phyloP scores from a whole-genome alignment of 164 flowering plant species.

The Nymphaea thermarum region DNA sequence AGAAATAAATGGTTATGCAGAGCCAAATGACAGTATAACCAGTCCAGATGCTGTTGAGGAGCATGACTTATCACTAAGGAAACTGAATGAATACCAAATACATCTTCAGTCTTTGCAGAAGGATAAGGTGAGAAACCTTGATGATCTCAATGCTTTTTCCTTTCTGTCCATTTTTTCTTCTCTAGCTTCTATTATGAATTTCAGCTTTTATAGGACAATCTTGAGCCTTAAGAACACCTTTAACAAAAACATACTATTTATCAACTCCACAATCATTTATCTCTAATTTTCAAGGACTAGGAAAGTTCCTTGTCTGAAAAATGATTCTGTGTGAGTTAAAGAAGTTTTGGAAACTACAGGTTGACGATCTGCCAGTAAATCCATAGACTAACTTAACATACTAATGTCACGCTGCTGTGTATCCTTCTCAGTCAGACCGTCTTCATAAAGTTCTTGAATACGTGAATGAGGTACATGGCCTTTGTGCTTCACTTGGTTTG shows the following conservation, averaged over 20 bases:
- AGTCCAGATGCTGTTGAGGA: conserved; percentile 31
- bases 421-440: conserved; percentile 65
- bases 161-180: neutral
- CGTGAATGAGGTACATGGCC: conserved; percentile 81
- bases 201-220: too few relatives aligned
- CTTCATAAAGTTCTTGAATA: conserved; percentile 58
- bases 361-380: too few relatives aligned
- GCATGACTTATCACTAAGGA: conserved; percentile 60
- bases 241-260: too few relatives aligned
- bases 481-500: conserved; percentile 69
- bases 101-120: conserved; percentile 56
- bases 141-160: neutral
- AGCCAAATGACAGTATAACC: conserved; percentile 12
- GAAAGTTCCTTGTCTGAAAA: too few relatives aligned
- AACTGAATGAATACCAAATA: conserved; percentile 55
- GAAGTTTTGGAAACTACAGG: too few relatives aligned
- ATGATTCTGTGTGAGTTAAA: too few relatives aligned
- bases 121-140: conserved; percentile 51
- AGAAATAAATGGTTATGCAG: conserved; percentile 58
- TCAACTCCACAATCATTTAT: too few relatives aligned
- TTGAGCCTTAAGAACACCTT: too few relatives aligned
- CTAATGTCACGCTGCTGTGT: too few relatives aligned
- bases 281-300: too few relatives aligned
- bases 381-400: too few relatives aligned
- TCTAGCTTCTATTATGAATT: neutral